phyloP scores from a whole-genome alignment of 352 stramenopile genomes.

The Pythium apleroticum region DNA sequence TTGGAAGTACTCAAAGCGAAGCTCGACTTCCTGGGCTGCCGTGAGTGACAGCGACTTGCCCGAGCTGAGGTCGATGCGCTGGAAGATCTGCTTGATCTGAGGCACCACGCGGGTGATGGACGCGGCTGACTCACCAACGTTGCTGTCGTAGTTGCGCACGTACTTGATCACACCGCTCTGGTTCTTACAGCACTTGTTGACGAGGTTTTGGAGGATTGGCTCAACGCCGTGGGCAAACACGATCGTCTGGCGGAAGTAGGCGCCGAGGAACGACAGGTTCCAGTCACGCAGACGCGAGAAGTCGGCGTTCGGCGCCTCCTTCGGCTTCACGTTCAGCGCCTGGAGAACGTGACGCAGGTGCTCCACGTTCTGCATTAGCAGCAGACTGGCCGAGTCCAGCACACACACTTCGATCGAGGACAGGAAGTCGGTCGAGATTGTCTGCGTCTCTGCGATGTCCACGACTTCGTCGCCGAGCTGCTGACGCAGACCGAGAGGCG shows the following conservation, averaged over 20 bases:
- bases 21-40: conserved; percentile 49
- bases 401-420: conserved; percentile 82
- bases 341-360: conserved; percentile 66
- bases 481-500: conserved; percentile 64
- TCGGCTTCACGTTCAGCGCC: conserved; percentile 61
- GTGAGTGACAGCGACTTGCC: conserved; percentile 25
- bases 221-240: conserved; percentile 66
- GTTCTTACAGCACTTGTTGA: conserved; percentile 66
- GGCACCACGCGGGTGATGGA: conserved; percentile 67
- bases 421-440: conserved; percentile 67
- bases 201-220: conserved; percentile 53
- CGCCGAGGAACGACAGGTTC: conserved; percentile 66
- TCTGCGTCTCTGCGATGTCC: conserved; percentile 26
- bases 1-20: conserved; percentile 76
- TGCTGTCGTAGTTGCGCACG: conserved; percentile 49
- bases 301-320: conserved; percentile 69
- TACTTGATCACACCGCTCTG: conserved; percentile 52
- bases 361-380: conserved; percentile 84
- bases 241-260: conserved; percentile 75
- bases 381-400: conserved; percentile 74
- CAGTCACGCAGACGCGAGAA: conserved; percentile 74
- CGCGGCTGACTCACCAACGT: conserved; percentile 38
- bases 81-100: conserved; percentile 79
- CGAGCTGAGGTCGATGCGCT: conserved; percentile 56
- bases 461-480: conserved; percentile 71